These are phyloP conservation scores for Hypholoma fasciculare DNA, from an alignment of 768 basidiomycete genomes.

Conservation along the genomic window DNA sequence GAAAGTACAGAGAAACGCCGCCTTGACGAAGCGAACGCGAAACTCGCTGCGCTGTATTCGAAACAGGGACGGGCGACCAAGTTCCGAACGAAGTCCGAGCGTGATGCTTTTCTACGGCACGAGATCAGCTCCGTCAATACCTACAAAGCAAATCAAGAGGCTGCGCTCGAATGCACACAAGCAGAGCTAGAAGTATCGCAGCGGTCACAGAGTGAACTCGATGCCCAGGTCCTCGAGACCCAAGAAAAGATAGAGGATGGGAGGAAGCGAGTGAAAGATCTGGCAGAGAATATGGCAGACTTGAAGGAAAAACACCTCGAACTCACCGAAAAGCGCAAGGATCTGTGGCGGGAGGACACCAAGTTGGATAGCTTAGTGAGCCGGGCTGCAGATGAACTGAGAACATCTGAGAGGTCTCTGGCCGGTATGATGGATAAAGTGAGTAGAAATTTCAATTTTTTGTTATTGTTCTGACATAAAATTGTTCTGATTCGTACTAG, in stretches of 20 bases:
- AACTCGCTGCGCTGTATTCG: slow-evolving; percentile 73
- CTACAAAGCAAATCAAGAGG: slow-evolving; percentile 55
- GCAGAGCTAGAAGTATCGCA: slow-evolving; percentile 49
- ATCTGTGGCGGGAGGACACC: slow-evolving; percentile 93
- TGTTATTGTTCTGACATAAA: no score
- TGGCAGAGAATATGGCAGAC: slow-evolving; percentile 57
- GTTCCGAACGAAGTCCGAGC: slow-evolving; percentile 80
- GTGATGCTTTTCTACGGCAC: slow-evolving; percentile 80
- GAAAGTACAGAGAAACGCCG: slow-evolving; percentile 60
- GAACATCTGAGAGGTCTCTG: slow-evolving; percentile 74
- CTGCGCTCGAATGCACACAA: slow-evolving; percentile 54
- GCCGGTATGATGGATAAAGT: slow-evolving; percentile 98
- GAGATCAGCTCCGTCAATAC: slow-evolving; percentile 73
- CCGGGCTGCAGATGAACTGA: slow-evolving; percentile 79
- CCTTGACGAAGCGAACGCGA: slow-evolving; percentile 75
- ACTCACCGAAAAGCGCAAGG: slow-evolving; percentile 81
- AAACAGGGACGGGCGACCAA: slow-evolving; percentile 90
- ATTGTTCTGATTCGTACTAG: slow-evolving; percentile 35
- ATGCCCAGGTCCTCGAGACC: slow-evolving; percentile 55
- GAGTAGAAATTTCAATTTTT: slow-evolving; percentile 10
- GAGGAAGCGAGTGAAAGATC: slow-evolving; percentile 50
- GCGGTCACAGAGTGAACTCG: slow-evolving; percentile 54
- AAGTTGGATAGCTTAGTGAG: slow-evolving; percentile 78
- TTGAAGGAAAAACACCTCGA: slow-evolving; percentile 71
- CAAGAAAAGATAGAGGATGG: slow-evolving; percentile 67